Evolutionary conservation across 2,329 filamentous ascomycete species (phyloP).

Genomic region (Talaromyces amestolkiae): DNA sequence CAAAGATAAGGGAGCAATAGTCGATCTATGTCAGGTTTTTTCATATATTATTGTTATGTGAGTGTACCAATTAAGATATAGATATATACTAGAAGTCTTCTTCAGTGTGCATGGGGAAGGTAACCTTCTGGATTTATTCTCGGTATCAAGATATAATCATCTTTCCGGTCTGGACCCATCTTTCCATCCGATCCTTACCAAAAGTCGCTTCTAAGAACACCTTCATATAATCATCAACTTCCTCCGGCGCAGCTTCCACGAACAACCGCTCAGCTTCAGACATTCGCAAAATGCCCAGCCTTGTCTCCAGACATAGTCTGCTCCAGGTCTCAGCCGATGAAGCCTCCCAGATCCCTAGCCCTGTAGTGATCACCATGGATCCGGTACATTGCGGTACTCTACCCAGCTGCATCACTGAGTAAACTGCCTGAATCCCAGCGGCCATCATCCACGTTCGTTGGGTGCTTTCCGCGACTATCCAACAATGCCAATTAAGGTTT

Average conservation of each 20-base stretch:
- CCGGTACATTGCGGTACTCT: neutral
- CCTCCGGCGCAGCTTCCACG: slow-evolving; percentile 1
- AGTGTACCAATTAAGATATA: no score
- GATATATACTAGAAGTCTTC: no score
- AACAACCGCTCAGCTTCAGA: slow-evolving; percentile 9
- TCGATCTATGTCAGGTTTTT: no score
- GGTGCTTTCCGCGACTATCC: slow-evolving; percentile 10
- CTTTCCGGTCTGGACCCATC: neutral
- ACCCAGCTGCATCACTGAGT: slow-evolving; percentile 2
- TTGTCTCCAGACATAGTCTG: neutral
- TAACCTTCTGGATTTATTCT: no score
- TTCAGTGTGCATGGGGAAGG: no score
- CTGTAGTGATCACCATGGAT: neutral
- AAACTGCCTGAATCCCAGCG: slow-evolving; percentile 1
- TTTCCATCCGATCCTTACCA: slow-evolving; percentile 6
- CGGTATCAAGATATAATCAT: neutral
- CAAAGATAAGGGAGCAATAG: neutral
- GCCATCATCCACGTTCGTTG: slow-evolving; percentile 13
- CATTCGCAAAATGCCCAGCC: neutral
- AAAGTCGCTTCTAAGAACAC: slow-evolving; percentile 7
- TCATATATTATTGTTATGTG: no score
- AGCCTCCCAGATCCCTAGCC: neutral
- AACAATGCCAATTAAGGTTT: slow-evolving; percentile 10
- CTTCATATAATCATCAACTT: slow-evolving; percentile 6
- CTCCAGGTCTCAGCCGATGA: slow-evolving; percentile 6